These are phyloP conservation scores for Cercospora sojina DNA, from an alignment of 2,329 filamentous ascomycete genomes.

Conservation along the genomic window DNA sequence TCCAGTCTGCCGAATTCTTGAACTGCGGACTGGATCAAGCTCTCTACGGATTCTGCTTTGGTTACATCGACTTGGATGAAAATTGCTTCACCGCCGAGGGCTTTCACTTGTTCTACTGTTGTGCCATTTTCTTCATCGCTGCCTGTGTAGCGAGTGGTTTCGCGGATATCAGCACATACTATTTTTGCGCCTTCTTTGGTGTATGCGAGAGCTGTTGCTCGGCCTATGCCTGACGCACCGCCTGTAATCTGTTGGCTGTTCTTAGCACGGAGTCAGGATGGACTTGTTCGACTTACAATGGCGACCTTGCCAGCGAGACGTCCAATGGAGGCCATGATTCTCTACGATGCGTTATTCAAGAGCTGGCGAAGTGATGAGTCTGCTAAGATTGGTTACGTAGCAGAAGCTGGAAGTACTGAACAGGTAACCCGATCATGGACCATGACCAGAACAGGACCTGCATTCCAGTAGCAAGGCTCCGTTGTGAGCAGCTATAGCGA, in stretches of 20 bases:
- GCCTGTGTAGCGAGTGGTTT: slow-evolving; percentile 20
- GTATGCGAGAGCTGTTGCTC: slow-evolving; percentile 32
- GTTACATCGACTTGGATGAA: slow-evolving; percentile 41
- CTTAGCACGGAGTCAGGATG: background rate
- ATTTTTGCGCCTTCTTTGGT: slow-evolving; percentile 31
- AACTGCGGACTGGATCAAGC: slow-evolving; percentile 28
- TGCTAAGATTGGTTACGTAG: background rate
- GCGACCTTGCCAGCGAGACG: slow-evolving; percentile 34
- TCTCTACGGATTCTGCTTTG: slow-evolving; percentile 27
- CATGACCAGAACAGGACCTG: background rate
- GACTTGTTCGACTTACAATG: slow-evolving; percentile 20
- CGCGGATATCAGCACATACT: slow-evolving; percentile 34
- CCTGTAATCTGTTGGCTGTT: slow-evolving; percentile 26
- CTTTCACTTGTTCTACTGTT: slow-evolving; percentile 36
- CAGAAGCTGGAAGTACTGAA: background rate
- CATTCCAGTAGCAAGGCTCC: background rate
- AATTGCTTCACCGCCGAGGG: slow-evolving; percentile 37
- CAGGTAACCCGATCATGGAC: background rate
- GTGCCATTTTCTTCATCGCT: slow-evolving; percentile 30
- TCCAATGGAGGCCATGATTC: slow-evolving; percentile 18
- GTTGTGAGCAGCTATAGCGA: background rate
- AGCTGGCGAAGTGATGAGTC: background rate
- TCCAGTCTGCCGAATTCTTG: slow-evolving; percentile 24
- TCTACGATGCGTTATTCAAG: background rate
- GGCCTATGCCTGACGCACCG: slow-evolving; percentile 33